Evolutionary conservation across 2,329 filamentous ascomycete species (phyloP).

Genomic region (Lachnellula occidentalis): DNA sequence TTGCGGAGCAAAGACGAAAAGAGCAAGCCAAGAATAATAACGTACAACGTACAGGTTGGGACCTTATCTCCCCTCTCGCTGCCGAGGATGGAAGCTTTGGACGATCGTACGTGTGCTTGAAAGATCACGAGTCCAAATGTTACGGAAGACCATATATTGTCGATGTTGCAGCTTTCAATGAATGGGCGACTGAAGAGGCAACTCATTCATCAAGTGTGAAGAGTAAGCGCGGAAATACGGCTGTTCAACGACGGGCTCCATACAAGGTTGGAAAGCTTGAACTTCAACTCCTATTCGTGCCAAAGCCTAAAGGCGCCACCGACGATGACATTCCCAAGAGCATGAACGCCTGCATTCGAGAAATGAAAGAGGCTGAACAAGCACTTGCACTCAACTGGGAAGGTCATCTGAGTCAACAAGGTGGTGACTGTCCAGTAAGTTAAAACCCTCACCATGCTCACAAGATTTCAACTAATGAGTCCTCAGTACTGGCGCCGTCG

Average conservation of each 20-base stretch:
- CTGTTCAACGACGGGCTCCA: slow-evolving; percentile 76
- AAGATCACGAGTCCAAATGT: slow-evolving; percentile 83
- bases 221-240: slow-evolving; percentile 75
- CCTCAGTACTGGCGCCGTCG: slow-evolving; percentile 90
- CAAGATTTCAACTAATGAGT: slow-evolving; percentile 34
- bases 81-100: slow-evolving; percentile 92
- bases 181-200: slow-evolving; percentile 90
- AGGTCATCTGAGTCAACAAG: slow-evolving; percentile 89
- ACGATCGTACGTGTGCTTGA: slow-evolving; percentile 86
- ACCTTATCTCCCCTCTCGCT: slow-evolving; percentile 78
- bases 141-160: slow-evolving; percentile 84
- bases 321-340: slow-evolving; percentile 99
- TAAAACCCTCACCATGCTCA: neutral
- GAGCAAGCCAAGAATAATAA: slow-evolving; percentile 58
- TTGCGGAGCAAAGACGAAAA: slow-evolving; percentile 56
- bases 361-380: slow-evolving; percentile 86
- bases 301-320: slow-evolving; percentile 76
- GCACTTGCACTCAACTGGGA: slow-evolving; percentile 74
- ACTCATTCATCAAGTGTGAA: slow-evolving; percentile 79
- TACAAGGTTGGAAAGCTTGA: slow-evolving; percentile 95
- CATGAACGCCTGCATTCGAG: slow-evolving; percentile 93
- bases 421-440: slow-evolving; percentile 93
- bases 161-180: slow-evolving; percentile 94
- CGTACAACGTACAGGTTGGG: slow-evolving; percentile 69
- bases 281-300: slow-evolving; percentile 89